Conservation (phyloP, 164 flowering plant genomes). For the Liquidambar formosana region DNA sequence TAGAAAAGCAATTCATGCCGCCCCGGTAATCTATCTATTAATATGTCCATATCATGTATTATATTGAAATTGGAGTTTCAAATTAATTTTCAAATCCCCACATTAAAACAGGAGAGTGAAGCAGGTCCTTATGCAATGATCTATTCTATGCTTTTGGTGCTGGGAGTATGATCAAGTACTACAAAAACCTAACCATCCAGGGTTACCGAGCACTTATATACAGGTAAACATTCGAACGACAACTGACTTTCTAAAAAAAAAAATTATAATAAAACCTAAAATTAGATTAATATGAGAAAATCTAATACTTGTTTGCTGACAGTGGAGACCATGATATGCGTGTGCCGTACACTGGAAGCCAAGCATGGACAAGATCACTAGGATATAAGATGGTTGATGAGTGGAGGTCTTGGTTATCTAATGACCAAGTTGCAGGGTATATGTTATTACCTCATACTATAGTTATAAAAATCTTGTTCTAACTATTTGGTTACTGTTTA, state of each 20-base stretch:
- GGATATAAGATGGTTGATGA: too few relatives aligned
- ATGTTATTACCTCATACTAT: constrained; percentile 46
- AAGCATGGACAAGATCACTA: too few relatives aligned
- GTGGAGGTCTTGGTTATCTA: too few relatives aligned
- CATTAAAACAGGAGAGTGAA: constrained; percentile 15
- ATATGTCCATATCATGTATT: neutral
- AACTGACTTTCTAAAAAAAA: neutral
- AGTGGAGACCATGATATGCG: constrained; percentile 76
- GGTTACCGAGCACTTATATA: constrained; percentile 41
- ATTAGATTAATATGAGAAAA: too few relatives aligned
- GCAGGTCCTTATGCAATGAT: constrained; percentile 27
- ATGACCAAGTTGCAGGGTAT: constrained; percentile 49
- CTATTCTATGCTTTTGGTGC: constrained; percentile 17
- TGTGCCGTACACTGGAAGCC: constrained; percentile 57
- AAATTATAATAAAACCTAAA: too few relatives aligned
- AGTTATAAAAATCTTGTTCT: too few relatives aligned
- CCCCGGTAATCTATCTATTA: constrained; percentile 17
- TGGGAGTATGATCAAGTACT: constrained; percentile 43
- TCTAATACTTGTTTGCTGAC: neutral
- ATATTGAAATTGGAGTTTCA: neutral
- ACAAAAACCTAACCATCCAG: constrained; percentile 25
- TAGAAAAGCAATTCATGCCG: constrained; percentile 31
- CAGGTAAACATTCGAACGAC: too few relatives aligned
- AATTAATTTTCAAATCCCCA: neutral
- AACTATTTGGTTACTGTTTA: too few relatives aligned